A percentile compares a stretch with the other conserved stretches of the same genome.
Evolutionary conservation across 2,329 filamentous ascomycete species (phyloP).

Genomic region (Tolypocladium amazonense): DNA sequence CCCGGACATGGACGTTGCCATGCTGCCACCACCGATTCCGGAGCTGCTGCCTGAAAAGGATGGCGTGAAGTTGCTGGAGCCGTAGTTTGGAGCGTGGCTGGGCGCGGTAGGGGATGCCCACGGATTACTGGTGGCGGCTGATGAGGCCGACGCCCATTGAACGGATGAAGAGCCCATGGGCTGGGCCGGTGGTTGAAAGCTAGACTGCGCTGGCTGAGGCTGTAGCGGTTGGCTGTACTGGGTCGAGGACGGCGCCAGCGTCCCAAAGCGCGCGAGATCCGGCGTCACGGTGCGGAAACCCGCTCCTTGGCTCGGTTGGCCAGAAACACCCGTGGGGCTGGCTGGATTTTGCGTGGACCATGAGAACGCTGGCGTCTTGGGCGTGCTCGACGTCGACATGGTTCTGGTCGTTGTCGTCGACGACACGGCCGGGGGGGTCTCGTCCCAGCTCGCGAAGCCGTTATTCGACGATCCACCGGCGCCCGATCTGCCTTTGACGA

Average conservation of each 20-base stretch:
- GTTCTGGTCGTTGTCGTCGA: conserved; percentile 16
- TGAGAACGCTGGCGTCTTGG: conserved; percentile 43
- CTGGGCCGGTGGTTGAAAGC: conserved; percentile 15
- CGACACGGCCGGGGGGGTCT: conserved; percentile 21
- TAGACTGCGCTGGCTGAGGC: conserved; percentile 19
- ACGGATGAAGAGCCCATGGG: conserved; percentile 26
- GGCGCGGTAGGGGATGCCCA: conserved; percentile 33
- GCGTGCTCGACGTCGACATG: conserved; percentile 23
- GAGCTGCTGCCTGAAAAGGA: conserved; percentile 15
- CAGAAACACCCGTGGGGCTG: conserved; percentile 16
- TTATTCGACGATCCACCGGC: conserved; percentile 29
- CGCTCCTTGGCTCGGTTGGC: conserved; percentile 24
- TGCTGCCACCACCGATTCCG: conserved; percentile 17
- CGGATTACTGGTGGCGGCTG: conserved; percentile 28
- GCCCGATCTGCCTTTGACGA: conserved; percentile 61
- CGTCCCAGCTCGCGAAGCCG: conserved; percentile 38
- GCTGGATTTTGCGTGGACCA: conserved; percentile 51
- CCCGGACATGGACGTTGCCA: conserved; percentile 34
- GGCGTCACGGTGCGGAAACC: conserved; percentile 48
- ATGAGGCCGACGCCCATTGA: conserved; percentile 37
- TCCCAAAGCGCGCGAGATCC: conserved; percentile 43
- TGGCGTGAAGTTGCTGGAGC: conserved; percentile 6
- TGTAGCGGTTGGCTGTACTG: conserved; percentile 54
- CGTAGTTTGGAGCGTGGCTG: conserved; percentile 14
- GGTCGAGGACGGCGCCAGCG: conserved; percentile 47